Evolutionary conservation across 768 basidiomycete genomes (phyloP), one percentile per base, ranked within the genome.

Genomic region (Boletus rubroflammeus): DNA sequence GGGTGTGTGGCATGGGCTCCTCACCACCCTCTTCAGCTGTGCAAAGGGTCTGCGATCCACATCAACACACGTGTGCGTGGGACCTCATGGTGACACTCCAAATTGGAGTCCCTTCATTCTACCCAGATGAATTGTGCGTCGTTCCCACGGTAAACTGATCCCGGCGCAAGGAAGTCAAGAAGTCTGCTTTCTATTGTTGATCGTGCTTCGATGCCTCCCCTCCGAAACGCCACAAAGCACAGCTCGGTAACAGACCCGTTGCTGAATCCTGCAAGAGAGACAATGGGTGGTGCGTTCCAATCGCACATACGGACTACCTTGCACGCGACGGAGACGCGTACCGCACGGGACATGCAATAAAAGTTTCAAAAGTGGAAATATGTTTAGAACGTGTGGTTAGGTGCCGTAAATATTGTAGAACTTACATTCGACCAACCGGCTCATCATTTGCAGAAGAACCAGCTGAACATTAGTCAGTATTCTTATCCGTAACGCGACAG

Each of bases 191-290:
- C 19, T 65, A 67, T 65, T 65, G 51, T 64, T 50, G 35, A 58
- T 57, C 39, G 38, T 47, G 25, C 49, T 63, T 59, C 38, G 28
- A 32, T 39, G 36, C 32, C 35, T 32, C 47, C 42, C 19, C 47
- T 45, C 42, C 55, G 52, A 51, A 49, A 54, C 60, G 64, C 64
- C 64, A 65, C 64, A 65, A 67, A 67, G 64, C 47, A 53, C 54
- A 34, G 56, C 62, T 54, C 47, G 23, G 31, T n/a, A 29, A 35
- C 17, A 48, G 15, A 52, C 35, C 35, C n/a, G n/a, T n/a, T n/a
- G n/a, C n/a, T n/a, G n/a, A n/a, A 13, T 51, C 49, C 23, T 25
- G 23, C 23, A 25, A 19, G 15, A 10, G 26, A 29, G 25, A 15
- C 39, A 31, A 38, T 25, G 34, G 17, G 17, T 17, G 29, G 45